Evolutionary conservation across 1,284 basidiomycete species (phyloP).

Genomic region (Ganoderma multipileum): DNA sequence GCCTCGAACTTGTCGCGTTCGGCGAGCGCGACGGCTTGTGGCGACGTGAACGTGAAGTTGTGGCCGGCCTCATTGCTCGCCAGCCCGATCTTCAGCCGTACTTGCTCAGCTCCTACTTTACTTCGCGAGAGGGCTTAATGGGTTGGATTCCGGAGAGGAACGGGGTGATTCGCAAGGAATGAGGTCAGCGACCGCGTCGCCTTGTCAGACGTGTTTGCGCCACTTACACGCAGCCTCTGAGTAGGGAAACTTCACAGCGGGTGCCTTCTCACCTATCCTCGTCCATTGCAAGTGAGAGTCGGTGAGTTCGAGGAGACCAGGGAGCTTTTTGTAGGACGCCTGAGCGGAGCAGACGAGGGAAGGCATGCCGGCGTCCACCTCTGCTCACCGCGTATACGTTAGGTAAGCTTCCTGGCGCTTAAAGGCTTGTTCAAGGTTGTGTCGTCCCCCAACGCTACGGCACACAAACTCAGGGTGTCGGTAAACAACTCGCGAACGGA

Average conservation of each 20-base stretch:
- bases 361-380: constrained; percentile 45
- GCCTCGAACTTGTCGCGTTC: constrained; percentile 84
- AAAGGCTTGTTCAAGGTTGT: neutral
- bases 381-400: constrained; percentile 34
- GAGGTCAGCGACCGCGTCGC: constrained; percentile 16
- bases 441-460: too few species aligned
- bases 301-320: constrained; percentile 75
- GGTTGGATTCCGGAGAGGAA: neutral
- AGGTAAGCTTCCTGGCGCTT: constrained; percentile 37
- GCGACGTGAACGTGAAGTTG: constrained; percentile 81
- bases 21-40: constrained; percentile 60
- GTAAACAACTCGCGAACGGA: neutral
- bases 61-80: constrained; percentile 72
- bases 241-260: constrained; percentile 66
- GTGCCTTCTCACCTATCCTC: constrained; percentile 66
- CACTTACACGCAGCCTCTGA: constrained; percentile 69
- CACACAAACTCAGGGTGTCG: too few species aligned
- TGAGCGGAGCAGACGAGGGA: constrained; percentile 72
- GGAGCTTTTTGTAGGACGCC: constrained; percentile 81
- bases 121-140: constrained; percentile 58
- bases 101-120: constrained; percentile 79
- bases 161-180: neutral
- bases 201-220: constrained; percentile 21
- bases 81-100: constrained; percentile 75
- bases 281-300: constrained; percentile 75